Evolutionary conservation across 345 rosid species (phyloP).

Genomic region (Hypericum perforatum): DNA sequence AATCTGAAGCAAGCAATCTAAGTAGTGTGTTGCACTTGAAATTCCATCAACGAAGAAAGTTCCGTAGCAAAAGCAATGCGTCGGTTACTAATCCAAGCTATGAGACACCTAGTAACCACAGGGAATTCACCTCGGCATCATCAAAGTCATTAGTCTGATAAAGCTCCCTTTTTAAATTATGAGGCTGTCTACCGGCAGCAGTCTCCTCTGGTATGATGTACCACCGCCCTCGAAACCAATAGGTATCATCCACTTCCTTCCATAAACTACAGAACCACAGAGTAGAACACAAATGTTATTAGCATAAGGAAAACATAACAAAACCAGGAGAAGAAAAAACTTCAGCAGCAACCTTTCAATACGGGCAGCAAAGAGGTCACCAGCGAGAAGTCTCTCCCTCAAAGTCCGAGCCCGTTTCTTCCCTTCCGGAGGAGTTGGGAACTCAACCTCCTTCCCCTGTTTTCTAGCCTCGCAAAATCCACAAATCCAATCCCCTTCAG

Average conservation of each 20-base stretch:
- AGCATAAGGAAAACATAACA: background rate
- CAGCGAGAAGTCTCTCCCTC: slow-evolving; percentile 80
- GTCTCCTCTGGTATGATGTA: slow-evolving; percentile 91
- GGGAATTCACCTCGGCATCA: slow-evolving; percentile 51
- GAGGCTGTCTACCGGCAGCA: slow-evolving; percentile 66
- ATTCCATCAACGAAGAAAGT: no score
- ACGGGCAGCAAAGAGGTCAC: slow-evolving; percentile 79
- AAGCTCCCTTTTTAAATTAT: slow-evolving; percentile 74
- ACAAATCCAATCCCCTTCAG: slow-evolving; percentile 91
- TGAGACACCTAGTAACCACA: no score
- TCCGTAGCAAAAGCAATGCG: no score
- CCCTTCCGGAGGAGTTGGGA: slow-evolving; percentile 54
- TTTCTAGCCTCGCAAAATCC: slow-evolving; percentile 50
- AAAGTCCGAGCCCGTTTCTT: slow-evolving; percentile 55
- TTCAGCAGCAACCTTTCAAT: slow-evolving; percentile 46
- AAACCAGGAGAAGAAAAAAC: background rate
- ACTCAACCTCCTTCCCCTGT: slow-evolving; percentile 35
- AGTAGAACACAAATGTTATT: background rate
- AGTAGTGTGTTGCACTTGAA: no score
- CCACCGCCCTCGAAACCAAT: slow-evolving; percentile 73
- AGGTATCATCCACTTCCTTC: slow-evolving; percentile 62
- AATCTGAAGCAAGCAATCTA: no score
- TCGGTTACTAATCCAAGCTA: no score
- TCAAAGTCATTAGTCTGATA: slow-evolving; percentile 73
- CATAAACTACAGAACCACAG: slow-evolving; percentile 42